A percentile compares a stretch with the other conserved stretches of the same genome.
phyloP scores from a whole-genome alignment of 2,329 filamentous ascomycete species.

The Beauveria varroae region DNA sequence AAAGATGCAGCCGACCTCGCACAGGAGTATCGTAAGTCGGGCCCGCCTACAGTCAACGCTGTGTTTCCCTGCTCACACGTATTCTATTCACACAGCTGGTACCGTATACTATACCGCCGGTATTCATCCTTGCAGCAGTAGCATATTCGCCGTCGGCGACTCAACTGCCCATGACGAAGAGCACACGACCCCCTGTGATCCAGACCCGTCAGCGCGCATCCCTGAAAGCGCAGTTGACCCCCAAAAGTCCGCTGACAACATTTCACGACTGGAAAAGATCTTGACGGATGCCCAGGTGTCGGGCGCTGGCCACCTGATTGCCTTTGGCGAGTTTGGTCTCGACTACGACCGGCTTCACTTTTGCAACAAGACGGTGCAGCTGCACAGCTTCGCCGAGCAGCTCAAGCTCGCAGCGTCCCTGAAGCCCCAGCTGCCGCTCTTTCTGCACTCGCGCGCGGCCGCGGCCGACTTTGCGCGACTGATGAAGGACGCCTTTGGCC shows the following conservation, averaged over 20 bases:
- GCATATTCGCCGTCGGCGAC: constrained; percentile 50
- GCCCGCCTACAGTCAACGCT: constrained; percentile 3
- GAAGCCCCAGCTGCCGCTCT: constrained; percentile 74
- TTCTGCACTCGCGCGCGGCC: constrained; percentile 85
- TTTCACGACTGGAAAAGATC: constrained; percentile 56
- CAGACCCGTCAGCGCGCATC: constrained; percentile 39
- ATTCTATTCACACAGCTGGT: constrained; percentile 45
- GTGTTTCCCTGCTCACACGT: constrained; percentile 11
- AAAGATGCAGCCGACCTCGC: constrained; percentile 67
- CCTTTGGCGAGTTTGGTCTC: constrained; percentile 91
- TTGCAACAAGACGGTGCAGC: constrained; percentile 69
- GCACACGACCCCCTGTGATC: constrained; percentile 44
- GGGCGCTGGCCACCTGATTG: constrained; percentile 47
- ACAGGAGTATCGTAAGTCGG: constrained; percentile 59
- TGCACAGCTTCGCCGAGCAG: constrained; percentile 79
- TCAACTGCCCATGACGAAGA: constrained; percentile 40
- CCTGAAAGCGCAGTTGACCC: constrained; percentile 41
- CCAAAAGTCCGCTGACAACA: constrained; percentile 38
- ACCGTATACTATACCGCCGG: constrained; percentile 85
- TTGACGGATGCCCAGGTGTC: constrained; percentile 49
- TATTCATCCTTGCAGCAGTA: constrained; percentile 84
- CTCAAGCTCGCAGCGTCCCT: constrained; percentile 64
- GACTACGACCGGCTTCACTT: constrained; percentile 91
- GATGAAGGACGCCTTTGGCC: constrained; percentile 50
- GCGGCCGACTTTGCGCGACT: constrained; percentile 75